Base-by-base conservation (phyloP, 768 basidiomycete species). In the Tubosaeta brunneosetosa region DNA sequence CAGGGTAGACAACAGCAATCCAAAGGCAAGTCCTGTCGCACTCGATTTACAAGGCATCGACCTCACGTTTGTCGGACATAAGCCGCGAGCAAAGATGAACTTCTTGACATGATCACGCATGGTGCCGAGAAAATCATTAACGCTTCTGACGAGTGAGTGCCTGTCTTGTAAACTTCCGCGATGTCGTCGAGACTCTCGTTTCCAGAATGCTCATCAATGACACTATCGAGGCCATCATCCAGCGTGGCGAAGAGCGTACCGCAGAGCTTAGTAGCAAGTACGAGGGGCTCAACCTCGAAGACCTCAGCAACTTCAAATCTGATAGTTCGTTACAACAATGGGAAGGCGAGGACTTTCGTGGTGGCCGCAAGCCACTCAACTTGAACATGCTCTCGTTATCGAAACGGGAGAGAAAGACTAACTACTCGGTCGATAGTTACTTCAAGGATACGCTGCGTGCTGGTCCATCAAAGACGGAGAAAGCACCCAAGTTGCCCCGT, bases 41-140 rank as follows among this genome's bases (percentile, higher is more conserved):
- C 14, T 4, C 7, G 45, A 38, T 55, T 41, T 3, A 5, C 26
- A 46, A 54, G 31, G 25, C 13, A 6, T 13, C 36, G 17, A 32
- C 26, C 29, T 47, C 12, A 51, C 42, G 32, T 27, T 17, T 58
- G 22, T 41, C 19, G 33, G 49, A 36, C 43, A 46, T n/a, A 61
- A 86, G 94, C 90, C 49, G 87, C 91, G 14, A 90, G 84, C 68
- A 98, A 98, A 74, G 97, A 98, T 44, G 97, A 98, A 53, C 76
- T 99, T 13, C 73, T 98, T 33, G 94, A 98, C 65, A 99, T 98
- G 93, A 98, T 99, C 53, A 86, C 94, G 6, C 93, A 95, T 62
- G 95, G 97, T 17, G 95, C 94, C 0, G 95, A 98, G 67, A 89
- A 92, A 70, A 97, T 99, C 51, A 94, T 98, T 68, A 95, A 87